phyloP scores from a whole-genome alignment of 768 basidiomycete genomes.

The Suillus fuscotomentosus region DNA sequence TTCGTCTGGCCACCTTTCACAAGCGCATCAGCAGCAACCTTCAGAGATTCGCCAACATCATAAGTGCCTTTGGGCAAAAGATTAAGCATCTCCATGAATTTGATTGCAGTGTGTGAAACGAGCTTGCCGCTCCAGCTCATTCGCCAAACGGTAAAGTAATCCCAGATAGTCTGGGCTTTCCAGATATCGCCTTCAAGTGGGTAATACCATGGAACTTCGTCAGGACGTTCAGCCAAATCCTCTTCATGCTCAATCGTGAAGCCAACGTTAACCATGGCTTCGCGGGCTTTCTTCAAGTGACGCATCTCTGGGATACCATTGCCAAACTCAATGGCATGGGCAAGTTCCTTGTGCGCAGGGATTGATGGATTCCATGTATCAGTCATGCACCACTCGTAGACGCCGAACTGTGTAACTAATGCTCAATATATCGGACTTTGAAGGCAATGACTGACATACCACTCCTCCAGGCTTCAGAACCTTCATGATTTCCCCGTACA shows the following conservation, averaged over 20 bases:
- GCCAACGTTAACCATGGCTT: constrained; percentile 77
- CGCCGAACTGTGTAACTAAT: constrained; percentile 67
- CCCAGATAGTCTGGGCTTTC: constrained; percentile 89
- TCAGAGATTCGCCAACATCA: constrained; percentile 80
- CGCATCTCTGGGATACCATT: constrained; percentile 97
- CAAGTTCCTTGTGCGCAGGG: constrained; percentile 80
- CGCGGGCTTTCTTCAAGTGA: constrained; percentile 57
- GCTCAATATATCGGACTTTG: neutral
- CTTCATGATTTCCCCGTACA: constrained; percentile 87
- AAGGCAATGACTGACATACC: constrained; percentile 43
- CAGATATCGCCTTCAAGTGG: constrained; percentile 86
- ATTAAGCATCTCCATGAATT: constrained; percentile 70
- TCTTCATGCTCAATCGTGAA: constrained; percentile 86
- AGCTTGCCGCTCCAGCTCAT: constrained; percentile 81
- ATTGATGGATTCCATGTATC: constrained; percentile 82
- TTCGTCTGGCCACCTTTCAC: constrained; percentile 80
- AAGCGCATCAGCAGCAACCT: constrained; percentile 66
- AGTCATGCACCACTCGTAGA: constrained; percentile 98
- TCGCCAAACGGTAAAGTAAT: constrained; percentile 78
- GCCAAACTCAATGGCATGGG: constrained; percentile 86
- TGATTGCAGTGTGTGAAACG: constrained; percentile 73
- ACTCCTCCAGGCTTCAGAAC: constrained; percentile 92
- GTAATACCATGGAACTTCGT: constrained; percentile 84
- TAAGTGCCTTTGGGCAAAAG: constrained; percentile 85
- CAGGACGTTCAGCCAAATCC: constrained; percentile 80